These are phyloP conservation scores for Teunomyces gatunensis DNA, from an alignment of 805 yeast species.

Conservation along the genomic window DNA sequence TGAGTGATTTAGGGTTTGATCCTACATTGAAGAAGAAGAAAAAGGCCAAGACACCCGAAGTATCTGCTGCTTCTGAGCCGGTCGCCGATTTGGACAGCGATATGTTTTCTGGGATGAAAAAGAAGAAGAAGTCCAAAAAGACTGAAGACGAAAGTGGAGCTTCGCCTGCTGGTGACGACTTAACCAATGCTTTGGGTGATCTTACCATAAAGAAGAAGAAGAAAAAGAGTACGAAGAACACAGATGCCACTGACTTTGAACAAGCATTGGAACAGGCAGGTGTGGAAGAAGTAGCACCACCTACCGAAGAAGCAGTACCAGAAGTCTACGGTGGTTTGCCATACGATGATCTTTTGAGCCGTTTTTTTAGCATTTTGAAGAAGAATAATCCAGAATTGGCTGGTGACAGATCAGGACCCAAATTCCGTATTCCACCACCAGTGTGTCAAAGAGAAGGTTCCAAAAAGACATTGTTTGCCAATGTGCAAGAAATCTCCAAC, in stretches of 20 bases:
- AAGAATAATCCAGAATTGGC: constrained; percentile 97
- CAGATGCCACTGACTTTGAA: constrained; percentile 78
- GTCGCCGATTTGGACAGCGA: constrained; percentile 47
- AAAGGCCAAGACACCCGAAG: constrained; percentile 53
- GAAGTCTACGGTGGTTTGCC: constrained; percentile 53
- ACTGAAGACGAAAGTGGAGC: constrained; percentile 24
- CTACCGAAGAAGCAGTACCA: constrained; percentile 27
- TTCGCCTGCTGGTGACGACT: constrained; percentile 27
- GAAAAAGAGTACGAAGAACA: constrained; percentile 56
- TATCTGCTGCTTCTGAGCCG: constrained; percentile 34
- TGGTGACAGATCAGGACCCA: constrained; percentile 89
- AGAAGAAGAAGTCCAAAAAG: constrained; percentile 73
- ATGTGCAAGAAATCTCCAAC: constrained; percentile 90
- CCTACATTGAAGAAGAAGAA: constrained; percentile 76
- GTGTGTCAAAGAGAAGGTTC: constrained; percentile 95
- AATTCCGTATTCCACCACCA: constrained; percentile 97
- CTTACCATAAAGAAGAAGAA: constrained; percentile 68
- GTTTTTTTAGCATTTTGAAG: constrained; percentile 84
- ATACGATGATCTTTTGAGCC: constrained; percentile 71
- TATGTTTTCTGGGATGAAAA: constrained; percentile 67
- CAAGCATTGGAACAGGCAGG: constrained; percentile 90
- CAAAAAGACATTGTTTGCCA: constrained; percentile 93
- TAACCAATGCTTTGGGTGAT: constrained; percentile 38
- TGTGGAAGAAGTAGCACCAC: constrained; percentile 49
- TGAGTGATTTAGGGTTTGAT: constrained; percentile 66